Evolutionary conservation across 2,329 filamentous ascomycete genomes (phyloP).

Genomic region (Aspergillus bombycis): DNA sequence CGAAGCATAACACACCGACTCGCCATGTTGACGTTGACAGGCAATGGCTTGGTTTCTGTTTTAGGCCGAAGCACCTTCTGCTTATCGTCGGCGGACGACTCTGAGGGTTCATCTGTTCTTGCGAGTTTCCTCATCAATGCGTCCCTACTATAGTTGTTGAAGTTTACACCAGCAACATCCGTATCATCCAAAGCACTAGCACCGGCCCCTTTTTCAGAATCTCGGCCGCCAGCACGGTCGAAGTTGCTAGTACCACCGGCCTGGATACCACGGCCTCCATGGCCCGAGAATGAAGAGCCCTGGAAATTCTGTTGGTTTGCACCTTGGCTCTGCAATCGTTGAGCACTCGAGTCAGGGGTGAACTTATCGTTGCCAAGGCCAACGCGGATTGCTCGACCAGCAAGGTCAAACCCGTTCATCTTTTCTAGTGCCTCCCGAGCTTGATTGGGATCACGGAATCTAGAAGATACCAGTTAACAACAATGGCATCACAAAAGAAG

Average conservation of each 20-base stretch:
- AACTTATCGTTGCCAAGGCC: constrained; percentile 99
- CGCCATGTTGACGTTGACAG: constrained; percentile 86
- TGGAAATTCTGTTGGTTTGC: constrained; percentile 70
- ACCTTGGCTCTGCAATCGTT: constrained; percentile 84
- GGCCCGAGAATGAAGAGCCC: constrained; percentile 88
- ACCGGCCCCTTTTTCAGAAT: constrained; percentile 84
- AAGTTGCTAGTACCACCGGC: constrained; percentile 75
- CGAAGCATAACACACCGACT: constrained; percentile 92
- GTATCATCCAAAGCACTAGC: constrained; percentile 96
- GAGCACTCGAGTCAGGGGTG: constrained; percentile 92
- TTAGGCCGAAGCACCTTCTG: constrained; percentile 76
- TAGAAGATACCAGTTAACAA: constrained; percentile 39
- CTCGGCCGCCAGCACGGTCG: constrained; percentile 85
- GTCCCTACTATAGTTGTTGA: constrained; percentile 99
- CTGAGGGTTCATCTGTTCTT: constrained; percentile 81
- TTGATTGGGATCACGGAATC: constrained; percentile 85
- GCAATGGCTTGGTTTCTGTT: constrained; percentile 75
- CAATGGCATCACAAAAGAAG: background rate
- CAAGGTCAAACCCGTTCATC: constrained; percentile 99
- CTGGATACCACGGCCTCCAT: constrained; percentile 83
- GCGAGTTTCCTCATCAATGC: constrained; percentile 98
- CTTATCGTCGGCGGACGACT: constrained; percentile 63
- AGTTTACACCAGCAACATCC: constrained; percentile 97
- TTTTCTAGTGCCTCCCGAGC: constrained; percentile 95
- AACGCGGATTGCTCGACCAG: constrained; percentile 94